Evolutionary conservation across 1,284 basidiomycete species (phyloP).

Genomic region (Anthracocystis setariae): DNA sequence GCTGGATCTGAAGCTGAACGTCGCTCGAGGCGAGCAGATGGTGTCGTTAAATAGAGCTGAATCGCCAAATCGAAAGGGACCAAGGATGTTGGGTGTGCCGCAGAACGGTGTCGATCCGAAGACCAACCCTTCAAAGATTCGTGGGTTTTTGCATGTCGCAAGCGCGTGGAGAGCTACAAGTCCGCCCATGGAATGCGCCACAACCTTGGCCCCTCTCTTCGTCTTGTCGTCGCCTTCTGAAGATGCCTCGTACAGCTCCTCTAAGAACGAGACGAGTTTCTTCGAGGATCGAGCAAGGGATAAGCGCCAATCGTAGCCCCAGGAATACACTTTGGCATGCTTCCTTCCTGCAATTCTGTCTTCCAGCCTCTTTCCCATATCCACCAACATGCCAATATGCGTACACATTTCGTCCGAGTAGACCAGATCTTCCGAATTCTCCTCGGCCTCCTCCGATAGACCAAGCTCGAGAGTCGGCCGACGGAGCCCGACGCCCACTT

Average conservation of each 20-base stretch:
- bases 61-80: conserved; percentile 66
- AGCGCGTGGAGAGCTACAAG: conserved; percentile 67
- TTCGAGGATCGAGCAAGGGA: conserved; percentile 33
- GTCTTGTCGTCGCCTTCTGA: neutral
- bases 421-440: conserved; percentile 55
- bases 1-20: conserved; percentile 63
- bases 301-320: conserved; percentile 67
- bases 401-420: conserved; percentile 59
- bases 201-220: conserved; percentile 63
- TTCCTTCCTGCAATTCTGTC: conserved; percentile 42
- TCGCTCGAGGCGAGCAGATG: conserved; percentile 63
- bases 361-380: conserved; percentile 61
- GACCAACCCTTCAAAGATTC: conserved; percentile 63
- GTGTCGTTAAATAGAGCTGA: conserved; percentile 59
- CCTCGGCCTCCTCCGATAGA: conserved; percentile 53
- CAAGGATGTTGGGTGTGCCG: conserved; percentile 67
- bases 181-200: conserved; percentile 68
- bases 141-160: conserved; percentile 54
- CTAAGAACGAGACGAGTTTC: conserved; percentile 24
- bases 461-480: conserved; percentile 63
- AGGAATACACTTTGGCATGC: conserved; percentile 55
- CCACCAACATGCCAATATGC: conserved; percentile 60
- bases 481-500: conserved; percentile 61
- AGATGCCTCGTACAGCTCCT: conserved; percentile 52
- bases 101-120: conserved; percentile 65